Conservation (phyloP, 164 flowering plant genomes). For the Euptelea pleiosperma region DNA sequence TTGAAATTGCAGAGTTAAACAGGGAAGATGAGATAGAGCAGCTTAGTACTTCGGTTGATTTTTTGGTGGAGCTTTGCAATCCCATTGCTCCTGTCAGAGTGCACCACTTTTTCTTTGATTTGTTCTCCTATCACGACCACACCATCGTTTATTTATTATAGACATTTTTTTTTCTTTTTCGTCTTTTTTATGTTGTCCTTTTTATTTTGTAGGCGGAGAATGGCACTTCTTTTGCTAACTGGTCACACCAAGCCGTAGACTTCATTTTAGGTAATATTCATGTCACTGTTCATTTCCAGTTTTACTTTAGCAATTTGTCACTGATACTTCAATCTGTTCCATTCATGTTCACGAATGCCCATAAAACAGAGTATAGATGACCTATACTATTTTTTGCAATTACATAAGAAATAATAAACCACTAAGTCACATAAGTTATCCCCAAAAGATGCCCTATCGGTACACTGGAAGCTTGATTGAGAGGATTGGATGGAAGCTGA, state of each 20-base stretch:
- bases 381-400: neutral
- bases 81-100: conserved; percentile 36
- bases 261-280: conserved; percentile 65
- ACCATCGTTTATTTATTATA: too few species aligned
- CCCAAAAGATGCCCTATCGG: too few species aligned
- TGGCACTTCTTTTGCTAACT: conserved; percentile 43
- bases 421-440: too few species aligned
- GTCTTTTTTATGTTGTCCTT: neutral
- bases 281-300: neutral
- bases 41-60: conserved; percentile 68
- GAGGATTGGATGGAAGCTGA: too few species aligned
- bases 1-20: conserved; percentile 34
- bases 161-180: neutral
- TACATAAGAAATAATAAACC: too few species aligned
- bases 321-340: neutral
- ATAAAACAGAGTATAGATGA: neutral
- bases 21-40: conserved; percentile 58
- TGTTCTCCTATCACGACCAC: too few species aligned
- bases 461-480: too few species aligned
- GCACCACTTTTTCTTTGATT: neutral
- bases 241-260: conserved; percentile 91
- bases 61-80: conserved; percentile 78
- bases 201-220: conserved; percentile 38
- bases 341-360: neutral
- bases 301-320: neutral